Base-by-base conservation (phyloP, 164 flowering plant species). In the Vitis cinerea region DNA sequence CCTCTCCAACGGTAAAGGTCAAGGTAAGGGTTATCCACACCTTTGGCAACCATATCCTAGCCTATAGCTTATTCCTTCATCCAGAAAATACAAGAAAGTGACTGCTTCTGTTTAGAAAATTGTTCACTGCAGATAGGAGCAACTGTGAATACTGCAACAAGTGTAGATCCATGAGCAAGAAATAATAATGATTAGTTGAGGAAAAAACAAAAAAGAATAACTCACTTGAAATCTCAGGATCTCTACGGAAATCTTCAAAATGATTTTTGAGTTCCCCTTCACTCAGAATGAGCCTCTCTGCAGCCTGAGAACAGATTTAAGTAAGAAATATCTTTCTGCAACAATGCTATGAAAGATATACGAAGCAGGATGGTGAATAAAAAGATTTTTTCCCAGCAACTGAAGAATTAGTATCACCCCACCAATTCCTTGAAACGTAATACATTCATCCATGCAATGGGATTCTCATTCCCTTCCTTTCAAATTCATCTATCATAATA, bases 241-340 rank as follows among this genome's bases (percentile, higher is more conserved):
- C 93, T 61, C 62, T 79, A 8, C 87, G 74, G 67, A 95, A 95
- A 69, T 78, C 79, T 65, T 89, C 90, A 73, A 95, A 87, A 72
- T 91, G 82, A 63, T 57, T 67, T 78, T 82, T 91, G 37, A 95
- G 95, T 70, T 89, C 87, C 57, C 98, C 92, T 59, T 87, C 77
- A 80, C 94, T 88, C 50, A 13, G 62, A 48, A 88, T 77, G 19
- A 95, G 97, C 84, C 97, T 91, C 80, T 88, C 82, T 74, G 99
- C 98, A 78, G 98, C 99, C 99, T 95, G 81, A 66, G 58, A 73
- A 72, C 19, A 10, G 54, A 51, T 47, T 30, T 55, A 63, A 56
- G 44, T 59, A 47, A 59, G 55, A 44, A 51, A 61, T 27, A 67
- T 23, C 27, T 23, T 23, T 23, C 27, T 23, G 27, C 27, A 23